Percentiles rank a stretch among this genome's conserved stretches.
Evolutionary conservation across 768 basidiomycete species (phyloP).

Genomic region (Pleurotus tuoliensis): DNA sequence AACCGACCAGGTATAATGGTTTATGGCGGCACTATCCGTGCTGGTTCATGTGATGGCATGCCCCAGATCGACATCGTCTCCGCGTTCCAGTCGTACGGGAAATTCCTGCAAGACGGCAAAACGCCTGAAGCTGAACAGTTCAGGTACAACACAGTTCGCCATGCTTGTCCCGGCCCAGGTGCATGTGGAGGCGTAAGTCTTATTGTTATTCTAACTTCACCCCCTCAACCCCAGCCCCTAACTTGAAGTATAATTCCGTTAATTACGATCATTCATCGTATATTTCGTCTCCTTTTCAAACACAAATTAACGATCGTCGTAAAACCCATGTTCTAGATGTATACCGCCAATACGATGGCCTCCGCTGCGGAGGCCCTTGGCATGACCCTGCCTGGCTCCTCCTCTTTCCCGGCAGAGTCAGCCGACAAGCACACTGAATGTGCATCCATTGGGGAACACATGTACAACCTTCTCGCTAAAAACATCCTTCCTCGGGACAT

Average conservation of each 20-base stretch:
- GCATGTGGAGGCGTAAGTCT: slow-evolving; percentile 91
- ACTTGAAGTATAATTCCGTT: not conserved
- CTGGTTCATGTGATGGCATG: slow-evolving; percentile 85
- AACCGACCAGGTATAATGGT: slow-evolving; percentile 98
- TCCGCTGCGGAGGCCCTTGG: slow-evolving; percentile 93
- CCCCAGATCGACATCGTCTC: slow-evolving; percentile 94
- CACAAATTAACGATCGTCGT: not conserved
- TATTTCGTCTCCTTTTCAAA: not conserved
- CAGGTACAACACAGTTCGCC: slow-evolving; percentile 82
- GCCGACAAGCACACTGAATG: slow-evolving; percentile 86
- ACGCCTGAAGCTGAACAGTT: slow-evolving; percentile 78
- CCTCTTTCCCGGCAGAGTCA: slow-evolving; percentile 93
- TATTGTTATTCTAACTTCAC: slow-evolving; percentile 2
- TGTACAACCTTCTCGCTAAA: slow-evolving; percentile 84
- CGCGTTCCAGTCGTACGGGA: slow-evolving; percentile 96
- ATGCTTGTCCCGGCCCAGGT: slow-evolving; percentile 96
- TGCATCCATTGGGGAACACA: slow-evolving; percentile 71
- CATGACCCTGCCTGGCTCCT: slow-evolving; percentile 96
- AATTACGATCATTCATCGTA: not conserved
- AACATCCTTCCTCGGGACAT: slow-evolving; percentile 93
- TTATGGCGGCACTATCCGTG: slow-evolving; percentile 92
- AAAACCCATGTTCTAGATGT: slow-evolving; percentile 62
- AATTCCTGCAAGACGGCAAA: slow-evolving; percentile 87
- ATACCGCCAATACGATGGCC: slow-evolving; percentile 98
- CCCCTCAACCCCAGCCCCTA: slow-evolving; percentile 4